Evolutionary conservation across 495 filamentous ascomycete species (phyloP), one percentile per base, ranked within the genome.

Genomic region (Aspergillus cristatus): DNA sequence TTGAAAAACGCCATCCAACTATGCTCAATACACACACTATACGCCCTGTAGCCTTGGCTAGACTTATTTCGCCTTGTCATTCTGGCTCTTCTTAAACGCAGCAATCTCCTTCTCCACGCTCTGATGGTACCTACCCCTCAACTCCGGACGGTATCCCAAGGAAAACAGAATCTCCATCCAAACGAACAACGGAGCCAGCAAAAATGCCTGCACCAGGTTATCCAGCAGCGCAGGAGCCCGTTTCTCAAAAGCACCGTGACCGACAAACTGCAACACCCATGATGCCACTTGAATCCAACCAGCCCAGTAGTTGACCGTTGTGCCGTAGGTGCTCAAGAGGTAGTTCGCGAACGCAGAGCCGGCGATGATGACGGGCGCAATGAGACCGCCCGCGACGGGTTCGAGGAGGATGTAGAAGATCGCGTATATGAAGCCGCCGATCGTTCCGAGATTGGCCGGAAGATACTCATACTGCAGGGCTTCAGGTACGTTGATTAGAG

Each of bases 141-240:
- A 63, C 55, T 90, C 89, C 0, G 82, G 83, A 16, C 91, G 74
- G 60, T 97, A 98, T 5, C 91, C 91, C 37, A 90, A 78, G 51
- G 70, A 79, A 65, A 98, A 98, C 15, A 98, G 65, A 13, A 94
- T 63, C 68, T 98, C 90, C 55, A 98, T 81, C 84, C 90, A 98
- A 20, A 97, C 88, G 51, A 98, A 98, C 46, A 98, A 78, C n/a
- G 91, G 91, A 1, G 91, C 91, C n/a, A 97, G 71, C 42, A 98
- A 81, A 37, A 95, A 53, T 16, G 91, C 88, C 58, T 96, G 90
- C 16, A 89, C 70, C 24, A 96, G 59, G 51, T 95, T 97, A 60
- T 96, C 90, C 45, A 96, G 60, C 42, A 94, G 51, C 10, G 90
- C 90, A 8, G 91, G 91, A 2, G 89, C 86, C 28, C 90, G 70